Evolutionary conservation across 75 land plant species (phyloP).

Genomic region (Isoetes taiwanensis): DNA sequence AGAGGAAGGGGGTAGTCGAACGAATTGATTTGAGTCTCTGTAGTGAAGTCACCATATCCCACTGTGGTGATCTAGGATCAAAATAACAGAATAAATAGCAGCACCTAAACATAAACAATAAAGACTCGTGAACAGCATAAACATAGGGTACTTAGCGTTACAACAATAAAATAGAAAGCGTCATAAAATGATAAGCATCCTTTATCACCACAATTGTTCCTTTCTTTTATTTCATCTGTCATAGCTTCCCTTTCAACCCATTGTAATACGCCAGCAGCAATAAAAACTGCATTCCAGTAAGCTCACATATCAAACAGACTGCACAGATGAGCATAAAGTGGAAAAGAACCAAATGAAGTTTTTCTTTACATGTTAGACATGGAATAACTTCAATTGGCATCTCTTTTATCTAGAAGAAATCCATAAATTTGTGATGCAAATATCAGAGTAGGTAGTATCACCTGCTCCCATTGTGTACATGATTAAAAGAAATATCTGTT

Average conservation of each 20-base stretch:
- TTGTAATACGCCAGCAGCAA: constrained; percentile 5
- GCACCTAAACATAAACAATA: background rate
- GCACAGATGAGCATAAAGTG: too few species aligned
- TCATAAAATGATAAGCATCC: constrained; percentile 2
- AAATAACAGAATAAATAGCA: background rate
- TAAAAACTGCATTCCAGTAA: constrained; percentile 3
- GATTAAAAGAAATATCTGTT: background rate
- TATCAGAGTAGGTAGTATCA: background rate
- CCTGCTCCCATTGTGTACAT: background rate
- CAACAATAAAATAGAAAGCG: constrained; percentile 3
- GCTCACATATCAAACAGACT: too few species aligned
- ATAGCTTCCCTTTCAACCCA: background rate
- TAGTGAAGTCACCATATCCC: constrained; percentile 1
- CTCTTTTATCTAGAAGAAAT: background rate
- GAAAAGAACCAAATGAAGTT: too few species aligned
- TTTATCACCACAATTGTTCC: background rate
- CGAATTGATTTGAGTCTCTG: too few species aligned
- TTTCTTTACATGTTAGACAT: too few species aligned
- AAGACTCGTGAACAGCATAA: too few species aligned
- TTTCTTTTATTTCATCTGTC: background rate
- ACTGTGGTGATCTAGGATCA: background rate
- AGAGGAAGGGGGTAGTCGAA: too few species aligned
- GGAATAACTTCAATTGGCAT: background rate
- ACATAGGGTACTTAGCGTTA: constrained; percentile 4
- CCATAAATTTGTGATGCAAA: too few species aligned